Conservation (phyloP, 768 basidiomycete genomes). For the Naematelia aurantialba region DNA sequence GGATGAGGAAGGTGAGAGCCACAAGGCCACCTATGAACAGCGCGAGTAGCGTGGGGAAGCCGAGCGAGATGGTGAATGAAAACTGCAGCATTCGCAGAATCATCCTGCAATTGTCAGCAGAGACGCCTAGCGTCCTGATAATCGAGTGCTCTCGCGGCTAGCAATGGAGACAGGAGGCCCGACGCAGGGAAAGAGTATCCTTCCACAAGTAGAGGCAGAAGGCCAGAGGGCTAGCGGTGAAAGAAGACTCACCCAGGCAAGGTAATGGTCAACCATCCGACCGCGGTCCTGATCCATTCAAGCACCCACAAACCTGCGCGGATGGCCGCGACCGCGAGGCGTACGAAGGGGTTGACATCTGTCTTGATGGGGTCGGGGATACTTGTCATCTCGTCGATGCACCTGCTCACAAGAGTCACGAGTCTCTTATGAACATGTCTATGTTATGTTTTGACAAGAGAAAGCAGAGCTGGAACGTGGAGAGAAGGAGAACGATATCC, state of each 20-base stretch:
- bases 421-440: neutral
- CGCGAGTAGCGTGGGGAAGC: conserved; percentile 84
- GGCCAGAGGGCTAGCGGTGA: neutral
- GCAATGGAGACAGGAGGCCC: neutral
- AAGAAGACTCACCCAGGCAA: conserved; percentile 60
- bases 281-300: conserved; percentile 51
- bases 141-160: neutral
- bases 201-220: neutral
- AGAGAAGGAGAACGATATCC: too few species aligned
- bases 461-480: too few species aligned
- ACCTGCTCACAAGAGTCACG: neutral
- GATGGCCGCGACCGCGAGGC: conserved; percentile 43
- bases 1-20: conserved; percentile 76
- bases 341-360: conserved; percentile 41
- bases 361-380: conserved; percentile 3
- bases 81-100: conserved; percentile 48
- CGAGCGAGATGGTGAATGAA: conserved; percentile 60
- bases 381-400: neutral
- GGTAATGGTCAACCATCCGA: conserved; percentile 77
- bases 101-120: conserved; percentile 24
- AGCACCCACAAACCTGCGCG: conserved; percentile 47
- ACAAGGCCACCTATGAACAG: conserved; percentile 66
- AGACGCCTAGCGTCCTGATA: neutral
- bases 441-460: neutral
- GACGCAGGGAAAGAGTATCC: neutral